phyloP scores from a whole-genome alignment of 208 protist genomes.

The Balamuthia mandrillaris region DNA sequence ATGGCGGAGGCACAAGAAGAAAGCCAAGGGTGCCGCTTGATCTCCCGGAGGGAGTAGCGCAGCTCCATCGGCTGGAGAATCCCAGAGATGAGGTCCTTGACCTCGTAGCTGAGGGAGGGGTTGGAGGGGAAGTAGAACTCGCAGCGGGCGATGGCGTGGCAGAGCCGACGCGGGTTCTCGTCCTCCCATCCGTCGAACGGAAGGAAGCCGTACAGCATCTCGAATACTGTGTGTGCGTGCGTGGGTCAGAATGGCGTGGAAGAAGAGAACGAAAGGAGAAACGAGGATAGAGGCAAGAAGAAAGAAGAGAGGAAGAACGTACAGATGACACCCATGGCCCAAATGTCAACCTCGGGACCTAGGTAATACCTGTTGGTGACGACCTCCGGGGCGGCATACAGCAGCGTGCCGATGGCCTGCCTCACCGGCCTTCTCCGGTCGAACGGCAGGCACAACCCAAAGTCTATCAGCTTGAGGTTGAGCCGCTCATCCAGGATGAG shows the following conservation, averaged over 20 bases:
- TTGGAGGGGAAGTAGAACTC: too few species aligned
- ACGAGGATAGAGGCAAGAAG: neutral
- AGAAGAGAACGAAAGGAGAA: neutral
- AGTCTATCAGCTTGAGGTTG: neutral
- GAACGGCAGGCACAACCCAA: neutral
- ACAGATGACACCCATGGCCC: neutral
- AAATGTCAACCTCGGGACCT: neutral
- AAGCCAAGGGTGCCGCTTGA: too few species aligned
- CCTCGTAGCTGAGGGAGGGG: too few species aligned
- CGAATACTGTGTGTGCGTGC: neutral
- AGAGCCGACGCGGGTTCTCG: neutral
- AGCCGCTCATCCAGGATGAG: neutral
- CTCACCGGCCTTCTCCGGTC: neutral
- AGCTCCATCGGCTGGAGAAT: too few species aligned
- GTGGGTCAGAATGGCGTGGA: neutral
- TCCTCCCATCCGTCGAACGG: neutral
- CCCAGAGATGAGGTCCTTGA: too few species aligned
- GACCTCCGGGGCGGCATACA: neutral
- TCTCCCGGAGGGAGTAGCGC: too few species aligned
- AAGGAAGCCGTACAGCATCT: neutral
- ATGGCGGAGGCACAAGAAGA: too few species aligned
- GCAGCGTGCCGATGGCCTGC: neutral
- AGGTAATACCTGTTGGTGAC: neutral
- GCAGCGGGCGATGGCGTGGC: neutral
- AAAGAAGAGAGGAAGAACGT: neutral